These are phyloP conservation scores for Neurospora cerealis DNA, from an alignment of 495 filamentous ascomycete genomes.

Conservation along the genomic window DNA sequence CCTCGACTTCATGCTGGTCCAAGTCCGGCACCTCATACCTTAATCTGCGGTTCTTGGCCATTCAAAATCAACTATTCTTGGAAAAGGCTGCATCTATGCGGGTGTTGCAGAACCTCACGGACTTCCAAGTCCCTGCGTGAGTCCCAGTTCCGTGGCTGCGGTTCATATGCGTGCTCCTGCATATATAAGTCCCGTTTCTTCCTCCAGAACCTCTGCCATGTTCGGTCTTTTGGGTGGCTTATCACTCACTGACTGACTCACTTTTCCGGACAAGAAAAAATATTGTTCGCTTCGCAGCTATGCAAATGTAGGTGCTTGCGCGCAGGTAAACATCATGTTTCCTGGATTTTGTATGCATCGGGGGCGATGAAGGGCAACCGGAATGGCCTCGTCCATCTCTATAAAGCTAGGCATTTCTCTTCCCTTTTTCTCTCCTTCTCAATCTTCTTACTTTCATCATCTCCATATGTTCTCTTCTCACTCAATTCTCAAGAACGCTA, in stretches of 20 bases:
- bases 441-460: neutral
- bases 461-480: neutral
- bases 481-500: too few species aligned
- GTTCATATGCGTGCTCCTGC: neutral
- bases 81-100: neutral
- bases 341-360: neutral
- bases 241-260: neutral
- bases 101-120: neutral
- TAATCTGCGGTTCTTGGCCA: neutral
- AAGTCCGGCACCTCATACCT: neutral
- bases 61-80: neutral
- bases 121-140: too few species aligned
- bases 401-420: neutral
- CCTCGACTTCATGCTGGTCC: neutral
- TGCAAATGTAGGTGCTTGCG: neutral
- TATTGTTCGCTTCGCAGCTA: neutral
- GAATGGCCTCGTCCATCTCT: neutral
- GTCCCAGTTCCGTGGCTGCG: neutral
- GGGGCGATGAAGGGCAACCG: neutral
- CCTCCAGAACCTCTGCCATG: neutral
- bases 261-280: neutral
- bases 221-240: neutral
- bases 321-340: neutral
- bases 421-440: neutral
- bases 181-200: neutral